Evolutionary conservation across 2,329 filamentous ascomycete genomes (phyloP).

Genomic region (Monosporascus sp.): DNA sequence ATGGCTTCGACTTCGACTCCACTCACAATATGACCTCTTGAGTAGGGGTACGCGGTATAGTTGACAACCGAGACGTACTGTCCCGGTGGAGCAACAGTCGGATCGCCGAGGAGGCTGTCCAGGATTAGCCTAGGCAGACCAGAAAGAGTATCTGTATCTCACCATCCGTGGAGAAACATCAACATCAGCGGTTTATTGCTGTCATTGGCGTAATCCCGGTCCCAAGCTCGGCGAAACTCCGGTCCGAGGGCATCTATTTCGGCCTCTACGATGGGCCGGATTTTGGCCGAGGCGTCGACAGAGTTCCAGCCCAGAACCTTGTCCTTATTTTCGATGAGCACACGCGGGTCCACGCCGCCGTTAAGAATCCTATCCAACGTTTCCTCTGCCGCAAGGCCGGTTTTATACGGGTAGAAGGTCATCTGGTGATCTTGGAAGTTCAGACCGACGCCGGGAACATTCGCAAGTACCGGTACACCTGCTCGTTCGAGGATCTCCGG

Average conservation of each 20-base stretch:
- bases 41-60: background rate
- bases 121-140: background rate
- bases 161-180: background rate
- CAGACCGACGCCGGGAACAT: slow-evolving; percentile 47
- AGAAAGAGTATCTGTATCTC: background rate
- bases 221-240: slow-evolving; percentile 30
- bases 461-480: slow-evolving; percentile 42
- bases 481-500: slow-evolving; percentile 34
- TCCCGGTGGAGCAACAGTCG: background rate
- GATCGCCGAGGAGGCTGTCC: background rate
- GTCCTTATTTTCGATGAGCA: slow-evolving; percentile 17
- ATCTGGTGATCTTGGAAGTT: slow-evolving; percentile 49
- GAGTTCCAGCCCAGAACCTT: slow-evolving; percentile 46
- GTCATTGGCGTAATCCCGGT: background rate
- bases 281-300: slow-evolving; percentile 44
- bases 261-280: slow-evolving; percentile 39
- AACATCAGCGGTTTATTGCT: background rate
- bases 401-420: slow-evolving; percentile 43
- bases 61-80: background rate
- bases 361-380: slow-evolving; percentile 30
- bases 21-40: background rate
- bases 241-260: slow-evolving; percentile 45
- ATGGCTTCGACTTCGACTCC: too few relatives aligned
- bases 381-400: slow-evolving; percentile 39
- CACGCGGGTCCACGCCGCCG: slow-evolving; percentile 18